A percentile compares a stretch with the other conserved stretches of the same genome.
These are phyloP conservation scores for Colletotrichum trifolii DNA, from an alignment of 2,329 filamentous ascomycete species.

Conservation along the genomic window DNA sequence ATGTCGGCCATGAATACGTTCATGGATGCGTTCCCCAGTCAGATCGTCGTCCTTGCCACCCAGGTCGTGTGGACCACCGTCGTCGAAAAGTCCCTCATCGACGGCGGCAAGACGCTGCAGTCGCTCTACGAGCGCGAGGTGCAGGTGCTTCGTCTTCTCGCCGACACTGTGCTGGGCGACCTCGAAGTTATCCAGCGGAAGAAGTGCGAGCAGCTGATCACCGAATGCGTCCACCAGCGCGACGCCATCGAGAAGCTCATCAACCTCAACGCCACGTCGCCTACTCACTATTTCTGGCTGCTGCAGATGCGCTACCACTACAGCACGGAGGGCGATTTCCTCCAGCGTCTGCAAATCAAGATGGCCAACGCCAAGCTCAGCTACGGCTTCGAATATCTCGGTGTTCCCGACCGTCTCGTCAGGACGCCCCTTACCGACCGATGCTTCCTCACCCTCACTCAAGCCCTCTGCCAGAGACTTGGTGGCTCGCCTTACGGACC, in stretches of 20 bases:
- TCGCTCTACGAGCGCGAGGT: constrained; percentile 84
- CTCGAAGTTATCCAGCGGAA: constrained; percentile 88
- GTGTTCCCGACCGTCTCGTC: constrained; percentile 94
- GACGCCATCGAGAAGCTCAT: constrained; percentile 91
- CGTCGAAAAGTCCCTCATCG: constrained; percentile 80
- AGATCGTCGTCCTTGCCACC: constrained; percentile 93
- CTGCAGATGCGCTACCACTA: constrained; percentile 98
- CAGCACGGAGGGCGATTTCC: constrained; percentile 79
- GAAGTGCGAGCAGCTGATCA: constrained; percentile 98
- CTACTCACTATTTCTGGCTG: constrained; percentile 91
- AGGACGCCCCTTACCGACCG: constrained; percentile 96
- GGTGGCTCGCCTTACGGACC: constrained; percentile 98
- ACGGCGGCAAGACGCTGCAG: constrained; percentile 76
- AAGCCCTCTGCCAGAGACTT: constrained; percentile 92
- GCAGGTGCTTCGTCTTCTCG: constrained; percentile 85
- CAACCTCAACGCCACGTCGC: constrained; percentile 76
- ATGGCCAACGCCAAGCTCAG: constrained; percentile 97
- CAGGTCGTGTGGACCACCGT: constrained; percentile 94
- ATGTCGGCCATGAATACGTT: constrained; percentile 79
- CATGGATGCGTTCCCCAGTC: constrained; percentile 86
- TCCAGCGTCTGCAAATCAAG: constrained; percentile 86
- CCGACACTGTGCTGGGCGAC: constrained; percentile 89
- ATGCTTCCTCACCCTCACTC: constrained; percentile 97
- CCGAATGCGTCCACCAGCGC: constrained; percentile 97
- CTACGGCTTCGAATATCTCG: constrained; percentile 98